Percentiles rank a stretch among this genome's conserved stretches.
Conservation (phyloP, 2,329 filamentous ascomycete species). For the Neoscytalidium dimidiatum region DNA sequence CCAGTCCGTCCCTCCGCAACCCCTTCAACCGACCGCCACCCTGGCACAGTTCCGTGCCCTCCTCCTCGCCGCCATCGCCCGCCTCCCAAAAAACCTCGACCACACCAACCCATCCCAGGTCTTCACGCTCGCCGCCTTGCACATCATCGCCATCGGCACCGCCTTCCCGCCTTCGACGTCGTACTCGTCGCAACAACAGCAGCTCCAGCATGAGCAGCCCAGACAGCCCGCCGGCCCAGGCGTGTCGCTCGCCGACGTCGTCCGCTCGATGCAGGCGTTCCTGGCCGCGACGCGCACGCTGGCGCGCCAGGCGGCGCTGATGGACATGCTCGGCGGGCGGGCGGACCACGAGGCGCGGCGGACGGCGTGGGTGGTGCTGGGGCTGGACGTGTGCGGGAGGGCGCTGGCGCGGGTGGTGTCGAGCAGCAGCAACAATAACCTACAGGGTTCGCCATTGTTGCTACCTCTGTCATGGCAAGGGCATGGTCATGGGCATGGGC, state of each 20-base stretch:
- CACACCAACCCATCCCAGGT: neutral
- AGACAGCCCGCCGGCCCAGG: neutral
- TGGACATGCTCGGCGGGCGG: neutral
- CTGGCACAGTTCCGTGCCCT: neutral
- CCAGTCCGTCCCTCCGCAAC: neutral
- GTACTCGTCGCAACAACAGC: neutral
- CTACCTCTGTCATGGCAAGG: no score
- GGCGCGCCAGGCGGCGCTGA: neutral
- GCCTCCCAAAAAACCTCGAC: neutral
- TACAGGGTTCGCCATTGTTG: no score
- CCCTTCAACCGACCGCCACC: neutral
- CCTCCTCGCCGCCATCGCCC: neutral
- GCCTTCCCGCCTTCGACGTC: neutral
- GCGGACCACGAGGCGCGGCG: neutral
- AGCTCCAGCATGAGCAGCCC: neutral
- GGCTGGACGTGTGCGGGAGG: neutral
- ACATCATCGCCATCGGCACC: neutral
- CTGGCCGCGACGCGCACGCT: neutral
- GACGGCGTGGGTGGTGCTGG: neutral
- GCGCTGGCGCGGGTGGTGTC: neutral
- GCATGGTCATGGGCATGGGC: no score
- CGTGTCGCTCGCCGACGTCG: neutral
- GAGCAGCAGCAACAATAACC: no score
- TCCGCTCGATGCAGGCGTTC: neutral
- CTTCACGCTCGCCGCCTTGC: neutral